Conservation (phyloP, 495 filamentous ascomycete species). For the Aspergillus cristatus region DNA sequence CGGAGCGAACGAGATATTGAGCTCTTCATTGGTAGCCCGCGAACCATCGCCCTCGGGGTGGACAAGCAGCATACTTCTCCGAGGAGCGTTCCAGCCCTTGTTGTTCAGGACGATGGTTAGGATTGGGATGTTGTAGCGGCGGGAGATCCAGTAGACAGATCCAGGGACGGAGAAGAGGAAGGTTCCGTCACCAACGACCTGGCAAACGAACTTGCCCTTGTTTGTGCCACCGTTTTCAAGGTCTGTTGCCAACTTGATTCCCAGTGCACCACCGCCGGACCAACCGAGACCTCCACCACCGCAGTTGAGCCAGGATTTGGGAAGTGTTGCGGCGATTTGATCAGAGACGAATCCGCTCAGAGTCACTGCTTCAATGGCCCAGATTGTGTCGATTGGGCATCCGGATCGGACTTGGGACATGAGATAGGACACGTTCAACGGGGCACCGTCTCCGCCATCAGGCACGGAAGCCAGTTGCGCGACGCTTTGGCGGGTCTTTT, state of each 20-base stretch:
- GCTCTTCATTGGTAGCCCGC: slow-evolving; percentile 69
- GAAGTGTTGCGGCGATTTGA: slow-evolving; percentile 63
- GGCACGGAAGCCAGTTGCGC: slow-evolving; percentile 44
- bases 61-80: slow-evolving; percentile 65
- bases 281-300: slow-evolving; percentile 90
- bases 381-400: slow-evolving; percentile 71
- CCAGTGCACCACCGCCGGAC: slow-evolving; percentile 84
- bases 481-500: slow-evolving; percentile 50
- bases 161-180: slow-evolving; percentile 85
- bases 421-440: slow-evolving; percentile 63
- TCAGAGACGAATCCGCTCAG: slow-evolving; percentile 71
- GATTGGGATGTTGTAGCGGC: slow-evolving; percentile 78
- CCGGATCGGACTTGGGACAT: slow-evolving; percentile 51
- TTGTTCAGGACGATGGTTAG: slow-evolving; percentile 92
- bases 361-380: slow-evolving; percentile 83
- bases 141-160: slow-evolving; percentile 85
- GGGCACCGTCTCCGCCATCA: slow-evolving; percentile 44
- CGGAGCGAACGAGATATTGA: slow-evolving; percentile 84
- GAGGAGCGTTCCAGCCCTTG: slow-evolving; percentile 86
- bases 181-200: slow-evolving; percentile 89
- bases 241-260: slow-evolving; percentile 79
- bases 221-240: slow-evolving; percentile 44
- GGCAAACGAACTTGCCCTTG: slow-evolving; percentile 78
- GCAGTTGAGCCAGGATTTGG: slow-evolving; percentile 86
- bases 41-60: slow-evolving; percentile 75